phyloP scores from a whole-genome alignment of 140 eudicot species.

The Senecio squalidus region DNA sequence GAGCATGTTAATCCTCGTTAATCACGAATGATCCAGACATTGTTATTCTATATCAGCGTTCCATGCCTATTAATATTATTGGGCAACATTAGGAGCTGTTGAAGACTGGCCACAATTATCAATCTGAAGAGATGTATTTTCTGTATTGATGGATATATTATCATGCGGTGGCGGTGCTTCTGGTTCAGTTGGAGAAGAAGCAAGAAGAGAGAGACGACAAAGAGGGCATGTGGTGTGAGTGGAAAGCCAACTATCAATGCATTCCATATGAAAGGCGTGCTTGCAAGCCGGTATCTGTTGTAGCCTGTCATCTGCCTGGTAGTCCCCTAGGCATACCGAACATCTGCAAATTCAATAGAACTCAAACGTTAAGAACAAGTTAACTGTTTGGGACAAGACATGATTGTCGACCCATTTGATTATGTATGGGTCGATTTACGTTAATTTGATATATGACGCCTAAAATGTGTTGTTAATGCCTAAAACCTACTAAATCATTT shows the following conservation, averaged over 20 bases:
- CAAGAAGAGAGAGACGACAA: slow-evolving; percentile 73
- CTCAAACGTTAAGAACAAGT: slow-evolving; percentile 2
- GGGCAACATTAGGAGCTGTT: slow-evolving; percentile 24
- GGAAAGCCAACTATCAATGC: slow-evolving; percentile 80
- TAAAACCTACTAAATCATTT: too few relatives aligned
- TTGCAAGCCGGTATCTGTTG: slow-evolving; percentile 86
- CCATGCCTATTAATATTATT: slow-evolving; percentile 15
- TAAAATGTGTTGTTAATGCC: too few relatives aligned
- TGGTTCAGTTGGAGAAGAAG: slow-evolving; percentile 37
- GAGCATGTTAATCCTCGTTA: slow-evolving; percentile 10
- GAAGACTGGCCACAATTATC: slow-evolving; percentile 29
- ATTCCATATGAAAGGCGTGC: slow-evolving; percentile 72
- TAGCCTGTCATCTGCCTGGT: slow-evolving; percentile 70
- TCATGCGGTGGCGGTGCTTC: slow-evolving; percentile 19
- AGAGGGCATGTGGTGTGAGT: slow-evolving; percentile 85
- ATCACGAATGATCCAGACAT: slow-evolving; percentile 3
- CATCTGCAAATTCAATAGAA: slow-evolving; percentile 42
- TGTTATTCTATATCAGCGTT: background rate
- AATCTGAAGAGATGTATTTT: slow-evolving; percentile 18
- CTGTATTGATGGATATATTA: slow-evolving; percentile 13
- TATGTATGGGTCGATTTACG: background rate
- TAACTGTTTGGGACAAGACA: background rate
- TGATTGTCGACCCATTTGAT: background rate
- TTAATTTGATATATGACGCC: too few relatives aligned
- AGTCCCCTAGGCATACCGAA: slow-evolving; percentile 84